Evolutionary conservation across 108 stramenopile species (phyloP), one percentile per base, ranked within the genome.

Genomic region (Chaetoceros tenuissimus): DNA sequence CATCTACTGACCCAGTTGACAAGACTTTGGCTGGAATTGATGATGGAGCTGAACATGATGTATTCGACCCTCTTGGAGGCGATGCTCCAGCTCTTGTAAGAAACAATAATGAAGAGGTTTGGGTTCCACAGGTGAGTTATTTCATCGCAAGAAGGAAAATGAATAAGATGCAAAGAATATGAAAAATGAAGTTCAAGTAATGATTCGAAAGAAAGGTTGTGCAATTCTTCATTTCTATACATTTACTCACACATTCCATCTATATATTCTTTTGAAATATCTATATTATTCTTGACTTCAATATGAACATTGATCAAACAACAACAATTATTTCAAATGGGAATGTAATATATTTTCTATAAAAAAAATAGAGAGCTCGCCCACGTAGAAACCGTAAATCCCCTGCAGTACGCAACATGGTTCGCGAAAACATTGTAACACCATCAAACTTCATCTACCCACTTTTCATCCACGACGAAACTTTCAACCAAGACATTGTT

Each of bases 381-480:
- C 95, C 97, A 45, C 87, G 97, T 55, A 89, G 97, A 28, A 98
- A 96, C 78, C 84, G 95, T 7, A 98, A 98, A 81, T 90, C 75
- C 45, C 69, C 92, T 19, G 83, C 89, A 27, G 67, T 98, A 43
- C 89, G 97, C 20, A 71, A 74, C 47, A 95, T 98, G 94, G 94
- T 98, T 8, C 79, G 94, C n/a, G 97, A 98, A 67, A 91, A 77
- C 62, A 84, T 95, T 62, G 89, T 98, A 40, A 89, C 94, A 2
- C 96, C 95, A 21, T 71, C 84, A 48, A 94, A 98, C 68, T 95
- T 98, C 67, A 96, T 98, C 50, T 96, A 96, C 66, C 97, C 97
- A 31, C 86, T 98, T 2, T 98, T 98, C 73, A 98, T 98, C 55
- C 95, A 96, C 69, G 97, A 98, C 25, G 90, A 96, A 63, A 74